A percentile compares a stretch with the other conserved stretches of the same genome.
phyloP scores from a whole-genome alignment of 2,329 filamentous ascomycete species.

The Coniella lustricola region DNA sequence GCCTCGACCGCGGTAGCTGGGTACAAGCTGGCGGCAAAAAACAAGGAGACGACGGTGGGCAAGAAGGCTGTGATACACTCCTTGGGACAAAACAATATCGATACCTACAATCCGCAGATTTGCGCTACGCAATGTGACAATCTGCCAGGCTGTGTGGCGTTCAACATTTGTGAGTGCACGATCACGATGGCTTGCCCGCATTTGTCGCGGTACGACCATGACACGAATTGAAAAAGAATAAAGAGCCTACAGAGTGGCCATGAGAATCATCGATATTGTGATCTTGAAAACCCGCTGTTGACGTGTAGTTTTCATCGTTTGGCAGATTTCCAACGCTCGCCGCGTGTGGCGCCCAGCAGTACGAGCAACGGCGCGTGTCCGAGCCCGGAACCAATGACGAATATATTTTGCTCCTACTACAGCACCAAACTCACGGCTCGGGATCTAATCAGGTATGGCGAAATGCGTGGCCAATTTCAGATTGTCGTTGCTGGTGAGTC shows the following conservation, averaged over 20 bases:
- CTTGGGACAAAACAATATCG: conserved; percentile 1
- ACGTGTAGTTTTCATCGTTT: background rate
- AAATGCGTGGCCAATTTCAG: conserved; percentile 1
- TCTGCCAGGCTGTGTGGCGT: background rate
- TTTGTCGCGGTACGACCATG: no score
- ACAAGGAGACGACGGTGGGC: background rate
- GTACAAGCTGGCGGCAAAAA: background rate
- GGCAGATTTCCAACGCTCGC: conserved; percentile 4
- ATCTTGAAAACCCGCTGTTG: no score
- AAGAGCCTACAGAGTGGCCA: no score
- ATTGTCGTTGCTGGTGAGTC: conserved; percentile 6
- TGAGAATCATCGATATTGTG: no score
- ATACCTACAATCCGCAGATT: background rate
- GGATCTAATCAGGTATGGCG: background rate
- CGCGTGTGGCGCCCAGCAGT: conserved; percentile 1
- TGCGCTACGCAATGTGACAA: background rate
- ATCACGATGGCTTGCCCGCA: no score
- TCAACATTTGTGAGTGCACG: conserved; percentile 3
- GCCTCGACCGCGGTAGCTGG: background rate
- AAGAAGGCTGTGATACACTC: background rate
- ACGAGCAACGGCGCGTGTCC: background rate
- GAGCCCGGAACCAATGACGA: conserved; percentile 2
- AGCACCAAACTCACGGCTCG: background rate
- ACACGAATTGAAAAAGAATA: no score
- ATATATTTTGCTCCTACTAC: conserved; percentile 1